Conservation (phyloP, 1,284 basidiomycete species). For the Microbotryum scabiosae region DNA sequence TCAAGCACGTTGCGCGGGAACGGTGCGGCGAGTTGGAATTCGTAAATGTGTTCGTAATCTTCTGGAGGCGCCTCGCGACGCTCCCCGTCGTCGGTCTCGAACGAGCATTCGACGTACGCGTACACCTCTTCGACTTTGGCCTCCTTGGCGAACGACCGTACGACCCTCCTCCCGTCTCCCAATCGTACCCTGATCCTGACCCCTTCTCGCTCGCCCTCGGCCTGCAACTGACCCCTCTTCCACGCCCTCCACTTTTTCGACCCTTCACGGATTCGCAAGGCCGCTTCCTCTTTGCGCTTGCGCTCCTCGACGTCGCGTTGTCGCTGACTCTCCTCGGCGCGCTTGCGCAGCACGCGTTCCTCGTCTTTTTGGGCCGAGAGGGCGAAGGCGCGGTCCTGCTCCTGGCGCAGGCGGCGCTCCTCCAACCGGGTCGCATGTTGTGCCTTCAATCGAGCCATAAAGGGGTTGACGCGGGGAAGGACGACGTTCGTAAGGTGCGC, state of each 20-base stretch:
- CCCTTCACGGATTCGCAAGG: constrained; percentile 39
- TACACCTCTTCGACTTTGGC: constrained; percentile 58
- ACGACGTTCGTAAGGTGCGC: constrained; percentile 60
- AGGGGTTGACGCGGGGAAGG: constrained; percentile 67
- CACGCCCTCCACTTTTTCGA: constrained; percentile 21
- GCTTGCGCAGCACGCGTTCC: constrained; percentile 49
- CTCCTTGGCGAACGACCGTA: constrained; percentile 51
- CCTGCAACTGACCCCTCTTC: constrained; percentile 44
- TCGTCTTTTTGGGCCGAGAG: constrained; percentile 58
- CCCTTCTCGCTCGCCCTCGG: constrained; percentile 42
- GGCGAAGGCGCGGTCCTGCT: constrained; percentile 71
- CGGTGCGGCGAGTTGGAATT: constrained; percentile 58
- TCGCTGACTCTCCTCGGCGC: constrained; percentile 32
- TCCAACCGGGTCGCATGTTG: constrained; percentile 50
- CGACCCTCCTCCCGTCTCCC: constrained; percentile 54
- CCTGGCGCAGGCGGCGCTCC: constrained; percentile 61
- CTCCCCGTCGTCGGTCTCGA: constrained; percentile 36
- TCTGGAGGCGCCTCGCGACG: constrained; percentile 42
- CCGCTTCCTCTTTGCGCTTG: constrained; percentile 40
- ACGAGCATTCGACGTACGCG: constrained; percentile 52
- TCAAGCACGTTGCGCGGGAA: constrained; percentile 55
- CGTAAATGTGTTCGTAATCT: constrained; percentile 42
- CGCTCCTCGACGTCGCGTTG: constrained; percentile 32
- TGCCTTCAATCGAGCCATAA: constrained; percentile 55
- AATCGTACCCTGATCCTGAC: constrained; percentile 60